phyloP scores from a whole-genome alignment of 768 basidiomycete genomes.

The Kwoniella bestiolae region DNA sequence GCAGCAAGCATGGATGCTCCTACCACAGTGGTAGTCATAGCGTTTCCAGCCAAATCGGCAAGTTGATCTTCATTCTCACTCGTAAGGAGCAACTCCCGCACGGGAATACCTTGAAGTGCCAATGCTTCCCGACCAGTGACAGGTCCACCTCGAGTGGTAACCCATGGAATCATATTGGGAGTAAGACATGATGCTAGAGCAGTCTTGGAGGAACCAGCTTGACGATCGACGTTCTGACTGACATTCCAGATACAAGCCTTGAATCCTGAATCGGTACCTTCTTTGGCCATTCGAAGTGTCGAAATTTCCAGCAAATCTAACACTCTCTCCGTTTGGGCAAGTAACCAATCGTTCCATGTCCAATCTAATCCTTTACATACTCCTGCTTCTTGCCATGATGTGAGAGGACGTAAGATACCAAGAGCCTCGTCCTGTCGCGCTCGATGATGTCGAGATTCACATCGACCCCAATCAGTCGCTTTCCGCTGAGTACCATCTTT shows the following conservation, averaged over 20 bases:
- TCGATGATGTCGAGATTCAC: conserved; percentile 87
- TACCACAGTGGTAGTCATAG: conserved; percentile 97
- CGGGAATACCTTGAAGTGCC: conserved; percentile 90
- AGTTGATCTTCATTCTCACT: conserved; percentile 92
- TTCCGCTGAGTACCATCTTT: conserved; percentile 66
- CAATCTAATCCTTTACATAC: conserved; percentile 84
- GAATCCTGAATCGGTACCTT: conserved; percentile 81
- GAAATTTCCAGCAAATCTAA: conserved; percentile 95
- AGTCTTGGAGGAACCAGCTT: conserved; percentile 74
- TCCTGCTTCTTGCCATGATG: conserved; percentile 88
- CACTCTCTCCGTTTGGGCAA: conserved; percentile 90
- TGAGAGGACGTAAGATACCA: conserved; percentile 81
- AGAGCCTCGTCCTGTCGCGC: conserved; percentile 81
- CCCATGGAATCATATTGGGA: conserved; percentile 94
- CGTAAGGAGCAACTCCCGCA: conserved; percentile 87
- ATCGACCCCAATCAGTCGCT: conserved; percentile 83
- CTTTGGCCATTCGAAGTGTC: conserved; percentile 75
- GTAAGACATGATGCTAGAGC: conserved; percentile 93
- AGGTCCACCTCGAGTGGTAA: conserved; percentile 93
- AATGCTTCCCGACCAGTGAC: conserved; percentile 92
- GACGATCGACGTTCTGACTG: conserved; percentile 93
- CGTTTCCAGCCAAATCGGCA: conserved; percentile 92
- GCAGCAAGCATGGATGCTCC: conserved; percentile 86
- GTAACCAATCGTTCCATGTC: conserved; percentile 92
- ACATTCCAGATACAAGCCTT: conserved; percentile 97